Evolutionary conservation across 495 filamentous ascomycete genomes (phyloP).

Genomic region (Hypoxylon lienhwacheense): DNA sequence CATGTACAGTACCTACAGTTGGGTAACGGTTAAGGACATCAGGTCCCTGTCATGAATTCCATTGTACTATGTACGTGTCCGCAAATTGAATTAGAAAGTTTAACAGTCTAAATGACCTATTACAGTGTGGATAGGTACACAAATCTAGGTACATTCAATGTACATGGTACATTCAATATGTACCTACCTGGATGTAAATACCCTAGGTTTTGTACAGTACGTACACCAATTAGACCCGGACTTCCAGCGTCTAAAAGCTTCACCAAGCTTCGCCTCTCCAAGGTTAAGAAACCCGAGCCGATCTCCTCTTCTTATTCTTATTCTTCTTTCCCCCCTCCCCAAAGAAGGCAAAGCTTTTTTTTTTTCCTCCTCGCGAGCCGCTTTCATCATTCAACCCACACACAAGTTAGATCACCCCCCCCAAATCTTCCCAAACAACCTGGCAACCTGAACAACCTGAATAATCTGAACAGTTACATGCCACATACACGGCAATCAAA

Average conservation of each 20-base stretch:
- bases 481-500: too few relatives aligned
- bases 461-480: too few relatives aligned
- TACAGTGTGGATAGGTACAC: too few relatives aligned
- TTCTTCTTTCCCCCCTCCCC: too few relatives aligned
- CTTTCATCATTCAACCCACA: conserved; percentile 42
- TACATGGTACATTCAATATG: too few relatives aligned
- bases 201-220: background rate
- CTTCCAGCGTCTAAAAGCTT: conserved; percentile 39
- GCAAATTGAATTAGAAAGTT: too few relatives aligned
- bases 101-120: too few relatives aligned
- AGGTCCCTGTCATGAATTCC: too few relatives aligned
- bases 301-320: conserved; percentile 21
- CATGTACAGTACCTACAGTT: background rate
- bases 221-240: conserved; percentile 27
- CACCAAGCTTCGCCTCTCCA: conserved; percentile 22
- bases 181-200: too few relatives aligned
- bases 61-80: too few relatives aligned
- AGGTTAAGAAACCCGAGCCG: too few relatives aligned
- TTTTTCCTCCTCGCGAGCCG: conserved; percentile 32
- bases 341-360: conserved; percentile 25
- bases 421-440: conserved; percentile 27
- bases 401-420: conserved; percentile 22
- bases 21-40: conserved; percentile 1
- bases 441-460: conserved; percentile 7
- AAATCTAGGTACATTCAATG: too few relatives aligned